A percentile compares a stretch with the other conserved stretches of the same genome.
These are phyloP conservation scores for Eucalyptus microcorys DNA, from an alignment of 345 rosid species.

Conservation along the genomic window DNA sequence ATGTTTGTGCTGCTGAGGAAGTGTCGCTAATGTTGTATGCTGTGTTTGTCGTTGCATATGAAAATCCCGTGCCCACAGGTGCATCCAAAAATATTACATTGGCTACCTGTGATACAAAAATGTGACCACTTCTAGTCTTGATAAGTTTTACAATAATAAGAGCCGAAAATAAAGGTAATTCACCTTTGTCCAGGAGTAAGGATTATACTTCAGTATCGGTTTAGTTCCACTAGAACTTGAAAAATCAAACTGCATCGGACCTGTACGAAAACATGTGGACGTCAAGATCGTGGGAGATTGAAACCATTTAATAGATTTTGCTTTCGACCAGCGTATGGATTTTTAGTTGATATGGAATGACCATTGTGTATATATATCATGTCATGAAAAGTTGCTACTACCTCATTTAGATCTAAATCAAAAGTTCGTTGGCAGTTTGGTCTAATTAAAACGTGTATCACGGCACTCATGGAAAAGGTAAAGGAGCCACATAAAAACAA, in stretches of 20 bases:
- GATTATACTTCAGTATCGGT: conserved; percentile 2
- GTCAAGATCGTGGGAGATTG: background rate
- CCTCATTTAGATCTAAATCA: background rate
- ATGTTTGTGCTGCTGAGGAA: background rate
- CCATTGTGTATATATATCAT: background rate
- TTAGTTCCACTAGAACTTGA: background rate
- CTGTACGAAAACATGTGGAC: background rate
- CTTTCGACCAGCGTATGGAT: background rate
- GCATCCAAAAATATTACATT: background rate
- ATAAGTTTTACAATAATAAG: background rate
- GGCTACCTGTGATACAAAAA: background rate
- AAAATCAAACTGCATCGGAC: conserved; percentile 14
- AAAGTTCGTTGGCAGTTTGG: background rate
- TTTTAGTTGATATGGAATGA: background rate
- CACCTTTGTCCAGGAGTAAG: conserved; percentile 23
- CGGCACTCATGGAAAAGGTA: background rate
- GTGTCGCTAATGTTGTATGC: background rate
- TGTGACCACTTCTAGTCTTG: background rate
- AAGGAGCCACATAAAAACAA: background rate
- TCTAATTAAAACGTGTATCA: background rate
- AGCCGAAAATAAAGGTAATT: background rate
- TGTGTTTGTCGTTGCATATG: background rate
- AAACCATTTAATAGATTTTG: background rate
- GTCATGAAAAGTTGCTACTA: background rate
- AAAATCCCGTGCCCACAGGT: background rate